A percentile compares a stretch with the other conserved stretches of the same genome.
phyloP scores from a whole-genome alignment of 345 rosid genomes.

The Gossypium mustelinum region DNA sequence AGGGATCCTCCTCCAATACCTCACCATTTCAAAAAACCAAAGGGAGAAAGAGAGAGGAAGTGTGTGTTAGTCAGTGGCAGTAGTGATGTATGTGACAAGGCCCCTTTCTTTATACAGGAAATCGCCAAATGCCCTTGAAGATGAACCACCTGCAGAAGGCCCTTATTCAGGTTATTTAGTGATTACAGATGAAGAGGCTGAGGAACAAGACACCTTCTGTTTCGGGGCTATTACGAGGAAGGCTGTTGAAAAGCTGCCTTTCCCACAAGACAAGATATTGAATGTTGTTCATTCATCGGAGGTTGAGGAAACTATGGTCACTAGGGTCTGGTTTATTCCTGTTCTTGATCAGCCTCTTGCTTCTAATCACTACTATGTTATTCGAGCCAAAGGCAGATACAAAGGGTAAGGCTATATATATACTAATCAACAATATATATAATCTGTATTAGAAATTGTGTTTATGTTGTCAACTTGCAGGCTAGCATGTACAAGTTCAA shows the following conservation, averaged over 20 bases:
- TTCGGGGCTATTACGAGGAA: slow-evolving; percentile 42
- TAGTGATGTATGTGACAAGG: slow-evolving; percentile 53
- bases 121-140: slow-evolving; percentile 34
- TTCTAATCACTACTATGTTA: slow-evolving; percentile 50
- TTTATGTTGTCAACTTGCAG: slow-evolving; percentile 25
- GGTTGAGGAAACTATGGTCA: slow-evolving; percentile 32
- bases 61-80: no score
- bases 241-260: slow-evolving; percentile 48
- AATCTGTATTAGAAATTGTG: no score
- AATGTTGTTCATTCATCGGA: slow-evolving; percentile 45
- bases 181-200: slow-evolving; percentile 63
- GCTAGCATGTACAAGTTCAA: slow-evolving; percentile 54
- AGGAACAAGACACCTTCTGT: slow-evolving; percentile 49
- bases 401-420: slow-evolving; percentile 43
- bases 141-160: slow-evolving; percentile 51
- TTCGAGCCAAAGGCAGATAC: slow-evolving; percentile 50
- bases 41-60: background rate
- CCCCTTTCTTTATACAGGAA: slow-evolving; percentile 47
- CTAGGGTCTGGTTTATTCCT: slow-evolving; percentile 58
- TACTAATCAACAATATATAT: no score
- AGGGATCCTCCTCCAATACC: background rate
- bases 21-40: background rate
- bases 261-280: slow-evolving; percentile 63
- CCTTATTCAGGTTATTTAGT: slow-evolving; percentile 60
- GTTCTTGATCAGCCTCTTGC: slow-evolving; percentile 69